Conservation (phyloP, 768 basidiomycete genomes). For the Cystofilobasidium bisporidii region DNA sequence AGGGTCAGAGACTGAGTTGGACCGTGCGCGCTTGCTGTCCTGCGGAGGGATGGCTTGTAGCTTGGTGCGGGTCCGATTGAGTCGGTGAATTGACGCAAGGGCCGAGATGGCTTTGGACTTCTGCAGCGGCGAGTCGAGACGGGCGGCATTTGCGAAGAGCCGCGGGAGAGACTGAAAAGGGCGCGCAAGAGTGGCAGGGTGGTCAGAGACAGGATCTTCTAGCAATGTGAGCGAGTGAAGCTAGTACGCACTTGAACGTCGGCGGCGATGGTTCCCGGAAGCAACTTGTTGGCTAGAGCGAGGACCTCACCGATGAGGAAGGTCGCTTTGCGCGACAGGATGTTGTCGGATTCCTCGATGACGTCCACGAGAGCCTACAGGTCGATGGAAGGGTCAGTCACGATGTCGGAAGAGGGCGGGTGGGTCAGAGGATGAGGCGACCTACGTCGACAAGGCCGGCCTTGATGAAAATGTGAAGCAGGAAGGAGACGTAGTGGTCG, state of each 20-base stretch:
- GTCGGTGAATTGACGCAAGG: slow-evolving; percentile 77
- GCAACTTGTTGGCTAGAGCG: slow-evolving; percentile 72
- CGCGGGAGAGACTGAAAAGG: slow-evolving; percentile 76
- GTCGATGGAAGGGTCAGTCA: not conserved
- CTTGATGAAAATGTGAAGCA: slow-evolving; percentile 72
- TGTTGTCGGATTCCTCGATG: slow-evolving; percentile 59
- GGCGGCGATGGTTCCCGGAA: slow-evolving; percentile 73
- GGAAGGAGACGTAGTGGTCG: slow-evolving; percentile 82
- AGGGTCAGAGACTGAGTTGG: slow-evolving; percentile 59
- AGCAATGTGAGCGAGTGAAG: no score
- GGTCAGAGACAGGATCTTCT: slow-evolving; percentile 16
- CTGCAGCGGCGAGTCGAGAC: slow-evolving; percentile 65
- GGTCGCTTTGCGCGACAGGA: slow-evolving; percentile 71
- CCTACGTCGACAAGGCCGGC: slow-evolving; percentile 77
- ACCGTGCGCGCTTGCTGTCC: slow-evolving; percentile 8
- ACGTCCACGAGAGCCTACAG: slow-evolving; percentile 69
- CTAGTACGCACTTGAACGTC: slow-evolving; percentile 66
- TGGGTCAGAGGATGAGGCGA: not conserved
- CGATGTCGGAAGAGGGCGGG: no score
- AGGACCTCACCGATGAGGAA: slow-evolving; percentile 83
- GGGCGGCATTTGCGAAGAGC: slow-evolving; percentile 67
- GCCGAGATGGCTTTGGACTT: slow-evolving; percentile 75
- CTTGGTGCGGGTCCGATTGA: slow-evolving; percentile 76
- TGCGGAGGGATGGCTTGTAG: slow-evolving; percentile 52
- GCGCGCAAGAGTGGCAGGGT: not conserved